Evolutionary conservation across 176 grass and related monocot genomes (phyloP).

Genomic region (Hyparrhenia diplandra): DNA sequence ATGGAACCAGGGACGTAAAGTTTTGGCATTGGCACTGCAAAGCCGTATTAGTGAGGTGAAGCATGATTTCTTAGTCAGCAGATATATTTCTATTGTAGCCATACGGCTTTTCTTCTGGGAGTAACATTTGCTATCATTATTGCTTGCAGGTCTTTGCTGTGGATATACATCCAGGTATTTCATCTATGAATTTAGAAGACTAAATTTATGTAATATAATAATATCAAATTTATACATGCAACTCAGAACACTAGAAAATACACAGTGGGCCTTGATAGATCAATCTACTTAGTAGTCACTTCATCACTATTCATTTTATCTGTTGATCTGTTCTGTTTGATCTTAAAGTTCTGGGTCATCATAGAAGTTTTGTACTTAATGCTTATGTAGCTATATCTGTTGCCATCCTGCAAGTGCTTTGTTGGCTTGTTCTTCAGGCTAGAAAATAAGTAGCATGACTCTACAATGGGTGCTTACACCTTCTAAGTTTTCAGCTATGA

Average conservation of each 20-base stretch:
- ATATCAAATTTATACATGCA: neutral
- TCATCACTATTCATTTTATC: neutral
- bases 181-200: neutral
- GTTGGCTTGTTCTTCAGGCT: neutral
- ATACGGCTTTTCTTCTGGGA: neutral
- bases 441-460: neutral
- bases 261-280: neutral
- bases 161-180: conserved; percentile 97
- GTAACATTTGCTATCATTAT: conserved; percentile 15
- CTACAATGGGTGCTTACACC: neutral
- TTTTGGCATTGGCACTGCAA: conserved; percentile 93
- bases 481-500: conserved; percentile 5
- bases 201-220: neutral
- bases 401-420: neutral
- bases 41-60: conserved; percentile 96
- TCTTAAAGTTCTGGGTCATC: neutral
- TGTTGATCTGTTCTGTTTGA: neutral
- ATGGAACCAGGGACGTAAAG: conserved; percentile 92
- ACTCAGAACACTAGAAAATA: neutral
- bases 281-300: neutral
- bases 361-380: neutral
- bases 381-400: neutral
- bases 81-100: neutral
- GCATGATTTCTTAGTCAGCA: conserved; percentile 23
- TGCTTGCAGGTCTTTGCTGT: conserved; percentile 89